Percentiles rank a stretch among this genome's conserved stretches.
phyloP scores from a whole-genome alignment of 352 stramenopile species.

The Globisporangium cylindrosporum region DNA sequence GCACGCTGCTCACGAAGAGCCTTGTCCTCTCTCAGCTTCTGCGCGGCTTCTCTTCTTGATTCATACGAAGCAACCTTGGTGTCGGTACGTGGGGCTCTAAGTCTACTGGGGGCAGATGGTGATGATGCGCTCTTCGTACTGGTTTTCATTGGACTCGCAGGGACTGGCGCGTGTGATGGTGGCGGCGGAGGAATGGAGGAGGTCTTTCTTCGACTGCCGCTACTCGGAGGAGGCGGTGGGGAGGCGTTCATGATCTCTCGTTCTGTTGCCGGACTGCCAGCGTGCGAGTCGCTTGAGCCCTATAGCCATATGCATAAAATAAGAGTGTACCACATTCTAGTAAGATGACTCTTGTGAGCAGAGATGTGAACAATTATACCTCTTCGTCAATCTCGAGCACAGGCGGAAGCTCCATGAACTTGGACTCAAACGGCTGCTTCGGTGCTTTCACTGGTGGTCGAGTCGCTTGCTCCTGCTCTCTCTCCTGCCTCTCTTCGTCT shows the following conservation, averaged over 20 bases:
- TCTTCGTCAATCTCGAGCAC: conserved; percentile 56
- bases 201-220: neutral
- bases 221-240: neutral
- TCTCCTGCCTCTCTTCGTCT: conserved; percentile 2
- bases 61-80: conserved; percentile 38
- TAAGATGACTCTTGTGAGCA: neutral
- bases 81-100: conserved; percentile 21
- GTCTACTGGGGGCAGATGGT: conserved; percentile 19
- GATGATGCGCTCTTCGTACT: conserved; percentile 25
- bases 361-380: conserved; percentile 2
- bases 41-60: conserved; percentile 48
- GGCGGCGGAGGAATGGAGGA: conserved; percentile 2
- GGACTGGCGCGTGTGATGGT: neutral
- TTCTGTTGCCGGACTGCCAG: conserved; percentile 16
- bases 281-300: conserved; percentile 22
- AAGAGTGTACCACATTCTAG: neutral
- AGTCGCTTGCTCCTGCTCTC: conserved; percentile 18
- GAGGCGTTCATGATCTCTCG: neutral
- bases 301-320: neutral
- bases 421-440: conserved; percentile 25
- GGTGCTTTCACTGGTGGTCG: conserved; percentile 17
- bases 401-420: conserved; percentile 41
- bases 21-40: conserved; percentile 75
- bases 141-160: conserved; percentile 11
- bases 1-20: conserved; percentile 55